Percentiles rank a stretch among this genome's conserved stretches.
Conservation (phyloP, 495 filamentous ascomycete species). For the Penicillium pulvis region DNA sequence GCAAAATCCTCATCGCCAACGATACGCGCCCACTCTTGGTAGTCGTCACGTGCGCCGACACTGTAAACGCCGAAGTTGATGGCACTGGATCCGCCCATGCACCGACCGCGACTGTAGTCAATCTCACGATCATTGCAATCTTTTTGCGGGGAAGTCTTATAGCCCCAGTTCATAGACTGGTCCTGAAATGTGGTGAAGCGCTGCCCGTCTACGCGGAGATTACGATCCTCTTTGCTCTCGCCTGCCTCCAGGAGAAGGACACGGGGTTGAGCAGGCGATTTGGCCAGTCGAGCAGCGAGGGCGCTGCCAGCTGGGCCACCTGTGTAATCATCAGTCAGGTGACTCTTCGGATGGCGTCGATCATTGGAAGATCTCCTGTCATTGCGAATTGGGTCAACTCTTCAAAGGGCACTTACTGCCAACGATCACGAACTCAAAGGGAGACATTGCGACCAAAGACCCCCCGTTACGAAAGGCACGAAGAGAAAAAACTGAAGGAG, state of each 20-base stretch:
- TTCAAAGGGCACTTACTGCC: not conserved
- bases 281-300: constrained; percentile 46
- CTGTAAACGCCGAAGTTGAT: constrained; percentile 63
- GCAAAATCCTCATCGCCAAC: constrained; percentile 40
- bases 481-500: not conserved
- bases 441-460: not conserved
- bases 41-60: constrained; percentile 56
- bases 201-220: constrained; percentile 49
- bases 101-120: constrained; percentile 56
- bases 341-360: not conserved
- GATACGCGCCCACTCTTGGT: constrained; percentile 51
- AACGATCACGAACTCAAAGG: not conserved
- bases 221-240: constrained; percentile 45
- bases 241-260: constrained; percentile 60
- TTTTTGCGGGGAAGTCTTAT: constrained; percentile 54
- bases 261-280: constrained; percentile 39
- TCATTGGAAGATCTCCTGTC: too few species aligned
- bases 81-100: constrained; percentile 58
- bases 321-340: constrained; percentile 16
- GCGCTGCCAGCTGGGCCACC: constrained; percentile 54
- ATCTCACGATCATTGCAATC: constrained; percentile 48
- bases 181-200: constrained; percentile 49
- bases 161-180: constrained; percentile 55
- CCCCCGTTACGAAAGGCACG: too few species aligned
- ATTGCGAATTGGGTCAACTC: too few species aligned